Base-by-base conservation (phyloP, 371 early-diverging fungal genomes). In the Blastocladiella emersonii region DNA sequence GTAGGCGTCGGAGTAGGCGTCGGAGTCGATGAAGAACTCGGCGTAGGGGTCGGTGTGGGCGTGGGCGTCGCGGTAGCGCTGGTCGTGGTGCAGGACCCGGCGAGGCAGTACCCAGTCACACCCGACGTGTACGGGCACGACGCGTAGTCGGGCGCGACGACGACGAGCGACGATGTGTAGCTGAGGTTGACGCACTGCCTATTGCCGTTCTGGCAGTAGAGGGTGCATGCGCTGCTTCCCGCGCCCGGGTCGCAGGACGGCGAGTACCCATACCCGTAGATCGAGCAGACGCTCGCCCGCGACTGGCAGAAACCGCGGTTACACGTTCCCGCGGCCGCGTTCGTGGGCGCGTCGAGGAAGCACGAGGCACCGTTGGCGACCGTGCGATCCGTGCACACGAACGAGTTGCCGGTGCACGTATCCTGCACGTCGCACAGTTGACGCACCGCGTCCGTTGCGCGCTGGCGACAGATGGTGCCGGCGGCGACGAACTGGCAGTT, bases 351-450 rank as follows among this genome's bases (percentile, higher is more conserved):
- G n/a, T 61, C 61, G 30, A 57, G 12, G 55, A 25, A 8, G 62
- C 62, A 62, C n/a, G 15, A 1, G 12, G 44, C 62, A 2, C 62
- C 62, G 34, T 62, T 62, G 25, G 62, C 12, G 15, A 13, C 10
- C 27, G 25, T 19, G 15, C 8, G 0, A 21, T 62, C 30, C 1
- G 12, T 10, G 12, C 62, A 62, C 8, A 21, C n/a, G 17, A 23
- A 19, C 13, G 56, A 55, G 23, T 8, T 59, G 32, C 62, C 62
- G n/a, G 44, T 30, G 34, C 62, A 62, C 13, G 27, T 25, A 23
- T 62, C 62, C n/a, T 27, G n/a, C 15, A 62, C 13, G n/a, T 62
- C 62, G 59, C 62, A 62, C 15, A 62, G 32, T 59, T 13, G 32
- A 12, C 30, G 57, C 12, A 13, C 62, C 15, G n/a, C 3, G 21